Evolutionary conservation across 345 rosid species (phyloP), one percentile per base, ranked within the genome.

Genomic region (Cardiospermum halicacabum): DNA sequence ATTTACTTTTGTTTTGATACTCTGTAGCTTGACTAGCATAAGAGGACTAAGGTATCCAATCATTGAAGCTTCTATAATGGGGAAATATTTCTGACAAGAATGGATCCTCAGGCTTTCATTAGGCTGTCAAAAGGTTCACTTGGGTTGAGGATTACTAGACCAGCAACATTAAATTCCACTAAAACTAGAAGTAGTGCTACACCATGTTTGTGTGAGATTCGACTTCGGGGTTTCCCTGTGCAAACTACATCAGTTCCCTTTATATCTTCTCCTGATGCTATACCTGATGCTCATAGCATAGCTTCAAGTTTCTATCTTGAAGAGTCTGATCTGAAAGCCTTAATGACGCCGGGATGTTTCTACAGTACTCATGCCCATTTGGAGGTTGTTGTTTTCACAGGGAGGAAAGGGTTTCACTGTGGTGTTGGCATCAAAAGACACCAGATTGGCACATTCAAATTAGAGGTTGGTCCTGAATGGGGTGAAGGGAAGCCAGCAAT

Each of bases 71-170:
- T 59, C 79, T 75, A 67, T 65, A 61, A 83, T 79, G 91, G 75
- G 74, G 80, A 80, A 64, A 53, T 24, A 27, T 74, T 78, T 82
- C 58, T 83, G 89, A 85, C 78, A 57, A 63, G 47, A 62, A 92
- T 92, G 96, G 98, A 92, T 79, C 98, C 98, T 32, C 96, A 87
- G 78, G 93, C 96, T 74, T 92, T 92, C 73, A 87, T 84, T 75
- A 89, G 96, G 77, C 73, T 92, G 68, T 92, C 98, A 12, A 67
- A 89, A 21, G 87, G 89, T 75, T 87, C 96, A 65, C 84, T 92
- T 40, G 93, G 96, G 69, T 78, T 92, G 58, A 82, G 96, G 83
- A 67, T 80, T 76, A 85, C 87, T 13, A 80, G 80, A 69, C 30
- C 82, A 40, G n/a, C n/a, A n/a, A 64, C 78, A 37, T 61, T 81